These are phyloP conservation scores for Boletus coccyginus DNA, from an alignment of 768 basidiomycete species.

Conservation along the genomic window DNA sequence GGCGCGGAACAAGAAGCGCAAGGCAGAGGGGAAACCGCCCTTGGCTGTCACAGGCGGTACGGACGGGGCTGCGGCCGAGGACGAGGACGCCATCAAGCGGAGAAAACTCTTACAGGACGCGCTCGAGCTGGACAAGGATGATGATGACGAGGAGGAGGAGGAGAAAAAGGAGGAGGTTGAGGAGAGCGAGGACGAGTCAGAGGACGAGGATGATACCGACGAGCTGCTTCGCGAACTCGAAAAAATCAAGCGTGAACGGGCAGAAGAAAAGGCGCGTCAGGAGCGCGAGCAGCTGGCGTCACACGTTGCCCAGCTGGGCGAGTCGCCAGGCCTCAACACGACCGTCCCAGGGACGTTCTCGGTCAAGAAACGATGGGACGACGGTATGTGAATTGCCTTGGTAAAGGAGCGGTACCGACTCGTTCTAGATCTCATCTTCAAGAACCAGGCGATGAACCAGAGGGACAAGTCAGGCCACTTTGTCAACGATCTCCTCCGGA, in stretches of 20 bases:
- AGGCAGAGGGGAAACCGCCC: slow-evolving; percentile 69
- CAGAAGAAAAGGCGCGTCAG: slow-evolving; percentile 84
- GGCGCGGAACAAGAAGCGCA: slow-evolving; percentile 86
- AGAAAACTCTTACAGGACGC: slow-evolving; percentile 86
- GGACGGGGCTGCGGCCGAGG: slow-evolving; percentile 43
- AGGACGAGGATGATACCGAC: slow-evolving; percentile 70
- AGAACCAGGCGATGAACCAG: slow-evolving; percentile 86
- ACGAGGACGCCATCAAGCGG: slow-evolving; percentile 72
- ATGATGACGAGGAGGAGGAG: slow-evolving; percentile 69
- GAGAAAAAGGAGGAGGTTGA: slow-evolving; percentile 32
- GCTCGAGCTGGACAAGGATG: slow-evolving; percentile 85
- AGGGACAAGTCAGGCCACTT: slow-evolving; percentile 73
- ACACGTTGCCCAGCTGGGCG: slow-evolving; percentile 67
- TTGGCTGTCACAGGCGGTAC: slow-evolving; percentile 29
- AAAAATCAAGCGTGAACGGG: slow-evolving; percentile 95
- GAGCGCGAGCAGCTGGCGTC: slow-evolving; percentile 73
- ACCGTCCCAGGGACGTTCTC: slow-evolving; percentile 81
- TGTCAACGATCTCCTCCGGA: slow-evolving; percentile 92
- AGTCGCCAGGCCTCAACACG: slow-evolving; percentile 69
- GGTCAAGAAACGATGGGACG: slow-evolving; percentile 94
- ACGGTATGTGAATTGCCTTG: slow-evolving; percentile 51
- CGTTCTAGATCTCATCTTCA: slow-evolving; percentile 87
- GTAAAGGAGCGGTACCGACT: neutral
- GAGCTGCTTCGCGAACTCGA: slow-evolving; percentile 95
- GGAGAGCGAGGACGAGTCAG: slow-evolving; percentile 54